phyloP scores from a whole-genome alignment of 371 early-diverging fungal species.

The Dipsacomyces acuminosporus region DNA sequence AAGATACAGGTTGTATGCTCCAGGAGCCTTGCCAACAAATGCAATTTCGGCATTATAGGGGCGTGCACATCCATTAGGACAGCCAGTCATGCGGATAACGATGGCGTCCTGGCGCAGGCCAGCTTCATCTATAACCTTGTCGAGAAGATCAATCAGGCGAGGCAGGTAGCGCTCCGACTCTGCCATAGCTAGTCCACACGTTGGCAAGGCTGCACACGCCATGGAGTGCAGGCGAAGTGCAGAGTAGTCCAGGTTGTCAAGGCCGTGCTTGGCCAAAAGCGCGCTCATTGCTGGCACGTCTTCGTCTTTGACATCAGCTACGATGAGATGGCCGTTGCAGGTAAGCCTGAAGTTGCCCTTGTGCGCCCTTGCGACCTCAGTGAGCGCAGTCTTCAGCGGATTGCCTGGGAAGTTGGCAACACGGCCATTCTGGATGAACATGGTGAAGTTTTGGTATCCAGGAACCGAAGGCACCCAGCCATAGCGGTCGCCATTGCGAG shows the following conservation, averaged over 20 bases:
- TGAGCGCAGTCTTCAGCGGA: conserved; percentile 72
- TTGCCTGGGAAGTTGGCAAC: conserved; percentile 79
- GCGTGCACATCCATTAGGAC: conserved; percentile 93
- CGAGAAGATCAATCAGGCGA: conserved; percentile 69
- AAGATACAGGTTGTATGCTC: conserved; percentile 89
- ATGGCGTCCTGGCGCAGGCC: conserved; percentile 84
- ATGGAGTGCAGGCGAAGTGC: conserved; percentile 83
- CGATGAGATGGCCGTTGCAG: conserved; percentile 85
- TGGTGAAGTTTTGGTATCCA: conserved; percentile 78
- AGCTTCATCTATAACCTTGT: conserved; percentile 67
- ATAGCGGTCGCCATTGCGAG: conserved; percentile 85
- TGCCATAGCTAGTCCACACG: conserved; percentile 92
- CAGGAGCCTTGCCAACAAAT: conserved; percentile 91
- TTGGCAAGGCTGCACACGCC: conserved; percentile 93
- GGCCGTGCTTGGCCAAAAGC: conserved; percentile 68
- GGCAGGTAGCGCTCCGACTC: conserved; percentile 94
- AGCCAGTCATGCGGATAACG: conserved; percentile 94
- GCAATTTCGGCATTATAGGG: conserved; percentile 92
- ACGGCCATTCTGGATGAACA: conserved; percentile 89
- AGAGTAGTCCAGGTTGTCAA: conserved; percentile 74
- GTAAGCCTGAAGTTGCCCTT: conserved; percentile 79
- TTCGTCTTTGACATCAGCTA: conserved; percentile 68
- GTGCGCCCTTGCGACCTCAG: conserved; percentile 72
- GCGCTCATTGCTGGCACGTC: conserved; percentile 67
- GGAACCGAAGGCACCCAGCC: conserved; percentile 77